Percentiles rank a stretch among this genome's conserved stretches.
phyloP scores from a whole-genome alignment of 176 grass and related monocot genomes.

The Musa itinerans region DNA sequence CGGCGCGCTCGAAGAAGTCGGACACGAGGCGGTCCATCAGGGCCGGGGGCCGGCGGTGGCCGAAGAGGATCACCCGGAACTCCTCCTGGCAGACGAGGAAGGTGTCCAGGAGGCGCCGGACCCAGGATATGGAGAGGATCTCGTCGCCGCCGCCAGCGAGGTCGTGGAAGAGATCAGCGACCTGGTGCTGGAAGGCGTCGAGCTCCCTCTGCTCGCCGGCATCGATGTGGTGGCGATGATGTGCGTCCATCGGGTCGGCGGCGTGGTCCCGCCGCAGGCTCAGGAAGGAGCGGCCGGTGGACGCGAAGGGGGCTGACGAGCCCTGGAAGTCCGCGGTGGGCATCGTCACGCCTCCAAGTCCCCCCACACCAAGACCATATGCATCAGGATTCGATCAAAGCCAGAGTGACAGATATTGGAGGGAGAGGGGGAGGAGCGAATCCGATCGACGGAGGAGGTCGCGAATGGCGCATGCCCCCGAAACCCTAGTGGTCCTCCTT shows the following conservation, averaged over 20 bases:
- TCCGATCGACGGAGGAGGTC: neutral
- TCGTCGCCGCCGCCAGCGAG: conserved; percentile 18
- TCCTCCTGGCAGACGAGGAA: conserved; percentile 67
- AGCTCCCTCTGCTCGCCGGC: conserved; percentile 35
- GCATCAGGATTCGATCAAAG: neutral
- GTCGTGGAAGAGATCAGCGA: conserved; percentile 40
- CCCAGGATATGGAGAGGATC: conserved; percentile 55
- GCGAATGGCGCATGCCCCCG: neutral
- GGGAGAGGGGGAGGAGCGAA: neutral
- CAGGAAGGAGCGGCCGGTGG: conserved; percentile 53
- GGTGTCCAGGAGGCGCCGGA: conserved; percentile 62
- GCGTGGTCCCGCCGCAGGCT: conserved; percentile 48
- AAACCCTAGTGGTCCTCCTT: conserved; percentile 8
- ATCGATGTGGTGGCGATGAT: neutral
- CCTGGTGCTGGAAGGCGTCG: conserved; percentile 60
- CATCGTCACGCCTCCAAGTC: conserved; percentile 41
- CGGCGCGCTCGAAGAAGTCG: conserved; percentile 70
- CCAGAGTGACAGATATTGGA: neutral
- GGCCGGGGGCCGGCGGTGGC: conserved; percentile 26
- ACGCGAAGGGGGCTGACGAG: conserved; percentile 47
- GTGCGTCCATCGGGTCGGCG: conserved; percentile 31
- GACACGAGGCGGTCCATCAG: conserved; percentile 30
- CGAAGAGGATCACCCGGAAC: conserved; percentile 38
- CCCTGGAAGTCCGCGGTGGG: conserved; percentile 76
- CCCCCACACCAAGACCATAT: conserved; percentile 9